Evolutionary conservation across 2,329 filamentous ascomycete species (phyloP).

Genomic region (Periconia sp.): DNA sequence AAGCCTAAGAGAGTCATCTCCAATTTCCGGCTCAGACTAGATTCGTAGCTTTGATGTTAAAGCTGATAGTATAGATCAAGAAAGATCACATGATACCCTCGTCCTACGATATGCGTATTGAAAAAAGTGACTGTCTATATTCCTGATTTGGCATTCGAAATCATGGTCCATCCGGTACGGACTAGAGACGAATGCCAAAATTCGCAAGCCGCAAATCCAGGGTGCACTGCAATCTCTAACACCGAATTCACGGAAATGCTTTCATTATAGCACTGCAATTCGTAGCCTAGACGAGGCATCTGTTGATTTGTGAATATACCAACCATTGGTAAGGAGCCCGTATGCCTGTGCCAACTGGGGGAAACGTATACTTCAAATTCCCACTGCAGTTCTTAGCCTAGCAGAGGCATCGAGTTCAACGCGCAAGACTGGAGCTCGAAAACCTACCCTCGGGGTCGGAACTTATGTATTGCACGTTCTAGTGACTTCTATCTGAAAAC

Average conservation of each 20-base stretch:
- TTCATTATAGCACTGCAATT: neutral
- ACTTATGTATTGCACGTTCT: neutral
- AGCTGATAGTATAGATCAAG: too few relatives aligned
- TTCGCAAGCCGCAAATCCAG: too few relatives aligned
- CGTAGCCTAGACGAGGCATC: neutral
- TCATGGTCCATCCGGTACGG: neutral
- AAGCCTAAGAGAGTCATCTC: too few relatives aligned
- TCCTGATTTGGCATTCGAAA: neutral
- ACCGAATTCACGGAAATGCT: neutral
- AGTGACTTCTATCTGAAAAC: neutral
- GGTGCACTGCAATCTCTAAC: slow-evolving; percentile 2
- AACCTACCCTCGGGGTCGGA: too few relatives aligned
- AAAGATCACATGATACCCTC: too few relatives aligned
- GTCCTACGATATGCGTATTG: neutral
- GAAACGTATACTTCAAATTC: neutral
- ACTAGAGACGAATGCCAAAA: neutral
- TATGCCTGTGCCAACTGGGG: neutral
- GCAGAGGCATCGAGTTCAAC: neutral
- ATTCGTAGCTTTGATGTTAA: too few relatives aligned
- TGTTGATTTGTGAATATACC: neutral
- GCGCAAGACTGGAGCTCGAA: too few relatives aligned
- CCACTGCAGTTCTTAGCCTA: neutral
- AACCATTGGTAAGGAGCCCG: neutral
- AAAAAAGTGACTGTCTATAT: neutral
- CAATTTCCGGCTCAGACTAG: too few relatives aligned